Percentiles rank a stretch among this genome's conserved stretches.
Conservation (phyloP, 2,329 filamentous ascomycete species). For the Akanthomyces uredinophilus region DNA sequence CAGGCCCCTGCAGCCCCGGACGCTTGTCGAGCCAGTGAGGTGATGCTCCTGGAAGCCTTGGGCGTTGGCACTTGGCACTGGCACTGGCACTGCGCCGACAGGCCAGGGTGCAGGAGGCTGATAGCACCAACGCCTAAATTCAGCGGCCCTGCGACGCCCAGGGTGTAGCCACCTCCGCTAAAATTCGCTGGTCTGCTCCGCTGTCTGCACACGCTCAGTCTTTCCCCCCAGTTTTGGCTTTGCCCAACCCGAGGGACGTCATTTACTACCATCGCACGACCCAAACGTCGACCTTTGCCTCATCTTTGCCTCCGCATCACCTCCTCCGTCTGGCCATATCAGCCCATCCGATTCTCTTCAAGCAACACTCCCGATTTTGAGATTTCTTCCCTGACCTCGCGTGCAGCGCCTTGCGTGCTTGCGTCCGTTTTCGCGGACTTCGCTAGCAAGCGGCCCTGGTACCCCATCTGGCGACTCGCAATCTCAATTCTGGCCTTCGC, state of each 20-base stretch:
- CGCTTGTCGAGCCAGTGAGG: background rate
- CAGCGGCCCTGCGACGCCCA: background rate
- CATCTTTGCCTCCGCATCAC: constrained; percentile 4
- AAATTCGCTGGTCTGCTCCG: background rate
- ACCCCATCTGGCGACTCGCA: constrained; percentile 9
- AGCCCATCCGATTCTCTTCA: background rate
- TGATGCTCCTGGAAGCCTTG: background rate
- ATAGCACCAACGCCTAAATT: background rate
- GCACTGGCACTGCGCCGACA: background rate
- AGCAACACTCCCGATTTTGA: background rate
- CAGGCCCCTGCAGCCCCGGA: background rate
- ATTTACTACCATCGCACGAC: constrained; percentile 13
- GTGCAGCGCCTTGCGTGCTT: background rate
- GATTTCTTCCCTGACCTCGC: background rate
- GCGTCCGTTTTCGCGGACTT: background rate
- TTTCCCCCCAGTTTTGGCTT: constrained; percentile 9
- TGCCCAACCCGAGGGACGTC: constrained; percentile 8
- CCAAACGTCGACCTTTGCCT: background rate
- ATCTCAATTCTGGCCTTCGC: constrained; percentile 9
- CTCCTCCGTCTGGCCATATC: background rate
- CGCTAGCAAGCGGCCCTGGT: constrained; percentile 1
- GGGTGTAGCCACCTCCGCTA: background rate
- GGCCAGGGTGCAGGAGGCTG: background rate
- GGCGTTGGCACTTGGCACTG: background rate
- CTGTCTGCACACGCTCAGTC: background rate